Evolutionary conservation across 139 green algal genomes (phyloP).

Genomic region (Pseudopediastrum boryanum): DNA sequence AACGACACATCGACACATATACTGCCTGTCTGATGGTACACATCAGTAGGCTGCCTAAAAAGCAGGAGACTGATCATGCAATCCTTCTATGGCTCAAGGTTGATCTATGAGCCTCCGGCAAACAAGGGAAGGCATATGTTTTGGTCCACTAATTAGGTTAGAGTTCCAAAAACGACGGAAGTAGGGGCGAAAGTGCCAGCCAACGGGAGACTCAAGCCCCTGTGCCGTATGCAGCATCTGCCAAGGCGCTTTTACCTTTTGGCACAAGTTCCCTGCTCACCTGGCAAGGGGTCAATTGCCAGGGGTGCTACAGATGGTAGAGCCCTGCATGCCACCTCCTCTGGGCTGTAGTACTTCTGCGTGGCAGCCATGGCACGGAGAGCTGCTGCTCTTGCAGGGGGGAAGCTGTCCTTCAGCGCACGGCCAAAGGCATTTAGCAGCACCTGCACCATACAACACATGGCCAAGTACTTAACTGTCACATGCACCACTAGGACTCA

Average conservation of each 20-base stretch:
- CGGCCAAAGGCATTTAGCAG: slow-evolving; percentile 96
- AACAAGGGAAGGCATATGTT: too few species aligned
- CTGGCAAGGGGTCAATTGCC: slow-evolving; percentile 74
- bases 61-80: too few species aligned
- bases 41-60: too few species aligned
- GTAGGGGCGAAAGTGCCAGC: background rate
- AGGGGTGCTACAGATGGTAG: slow-evolving; percentile 84
- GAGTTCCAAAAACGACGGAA: background rate
- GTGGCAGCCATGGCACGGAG: slow-evolving; percentile 58
- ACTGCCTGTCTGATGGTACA: background rate
- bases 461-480: too few species aligned
- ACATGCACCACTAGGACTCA: too few species aligned
- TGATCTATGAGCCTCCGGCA: too few species aligned
- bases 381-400: slow-evolving; percentile 75
- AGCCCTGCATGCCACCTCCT: slow-evolving; percentile 81
- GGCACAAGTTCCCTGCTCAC: slow-evolving; percentile 50
- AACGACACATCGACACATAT: background rate
- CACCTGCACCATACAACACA: too few species aligned
- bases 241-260: background rate
- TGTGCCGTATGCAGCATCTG: background rate
- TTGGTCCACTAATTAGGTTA: background rate
- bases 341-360: slow-evolving; percentile 62
- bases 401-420: slow-evolving; percentile 89
- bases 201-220: background rate
- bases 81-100: too few species aligned